These are phyloP conservation scores for Lepiota brunneoincarnata DNA, from an alignment of 768 basidiomycete species.

Conservation along the genomic window DNA sequence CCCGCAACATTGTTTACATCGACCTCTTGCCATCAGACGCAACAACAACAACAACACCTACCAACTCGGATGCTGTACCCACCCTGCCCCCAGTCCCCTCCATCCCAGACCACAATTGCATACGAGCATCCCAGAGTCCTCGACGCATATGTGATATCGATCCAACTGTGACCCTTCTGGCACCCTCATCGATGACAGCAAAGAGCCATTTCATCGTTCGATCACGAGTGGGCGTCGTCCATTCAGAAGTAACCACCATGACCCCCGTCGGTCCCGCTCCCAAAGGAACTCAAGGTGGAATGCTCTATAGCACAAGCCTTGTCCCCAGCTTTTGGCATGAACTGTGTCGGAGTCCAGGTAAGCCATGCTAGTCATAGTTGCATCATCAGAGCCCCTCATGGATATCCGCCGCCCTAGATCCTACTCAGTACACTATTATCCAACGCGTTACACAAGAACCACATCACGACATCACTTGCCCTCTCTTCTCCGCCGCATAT, in stretches of 20 bases:
- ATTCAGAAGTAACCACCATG: conserved; percentile 47
- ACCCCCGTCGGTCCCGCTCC: conserved; percentile 23
- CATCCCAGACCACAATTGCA: conserved; percentile 23
- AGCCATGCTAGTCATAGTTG: conserved; percentile 17
- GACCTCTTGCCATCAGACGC: conserved; percentile 44
- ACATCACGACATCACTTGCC: conserved; percentile 18
- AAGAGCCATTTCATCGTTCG: conserved; percentile 19
- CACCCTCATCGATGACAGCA: conserved; percentile 44
- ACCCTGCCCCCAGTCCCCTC: conserved; percentile 25
- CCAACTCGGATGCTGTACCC: conserved; percentile 17
- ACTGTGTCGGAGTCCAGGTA: conserved; percentile 55
- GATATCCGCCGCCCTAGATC: conserved; percentile 41
- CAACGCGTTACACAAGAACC: conserved; percentile 53
- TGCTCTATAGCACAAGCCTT: conserved; percentile 58
- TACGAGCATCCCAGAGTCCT: conserved; percentile 41
- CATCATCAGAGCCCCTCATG: conserved; percentile 13
- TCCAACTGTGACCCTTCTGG: conserved; percentile 63
- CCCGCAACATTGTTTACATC: conserved; percentile 41
- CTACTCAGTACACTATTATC: conserved; percentile 61
- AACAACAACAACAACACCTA: conserved; percentile 19
- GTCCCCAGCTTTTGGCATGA: conserved; percentile 66
- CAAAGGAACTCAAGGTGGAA: conserved; percentile 24
- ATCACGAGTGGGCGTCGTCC: conserved; percentile 34
- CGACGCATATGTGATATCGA: conserved; percentile 60
- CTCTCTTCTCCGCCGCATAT: conserved; percentile 58